Evolutionary conservation across 768 basidiomycete species (phyloP).

Genomic region (Mycena latifolia): DNA sequence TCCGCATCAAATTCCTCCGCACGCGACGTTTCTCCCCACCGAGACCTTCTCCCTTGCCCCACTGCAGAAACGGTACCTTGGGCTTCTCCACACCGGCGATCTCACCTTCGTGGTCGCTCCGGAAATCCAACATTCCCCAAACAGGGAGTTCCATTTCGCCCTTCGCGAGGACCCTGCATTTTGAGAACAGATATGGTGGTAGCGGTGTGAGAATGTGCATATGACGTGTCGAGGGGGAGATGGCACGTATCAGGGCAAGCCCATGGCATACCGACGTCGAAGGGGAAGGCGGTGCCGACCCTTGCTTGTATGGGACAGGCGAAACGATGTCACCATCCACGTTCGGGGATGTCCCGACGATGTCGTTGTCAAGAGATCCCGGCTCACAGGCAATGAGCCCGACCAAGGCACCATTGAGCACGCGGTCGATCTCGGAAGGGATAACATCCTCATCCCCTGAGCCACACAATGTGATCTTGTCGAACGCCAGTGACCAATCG

Average conservation of each 20-base stretch:
- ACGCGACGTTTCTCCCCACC: conserved; percentile 81
- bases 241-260: conserved; percentile 78
- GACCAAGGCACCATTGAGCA: conserved; percentile 86
- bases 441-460: conserved; percentile 86
- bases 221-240: conserved; percentile 52
- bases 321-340: conserved; percentile 33
- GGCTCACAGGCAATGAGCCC: conserved; percentile 73
- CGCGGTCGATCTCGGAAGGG: conserved; percentile 72
- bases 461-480: conserved; percentile 76
- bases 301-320: conserved; percentile 70
- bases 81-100: conserved; percentile 66
- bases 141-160: conserved; percentile 92
- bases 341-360: too few relatives aligned
- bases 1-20: conserved; percentile 90
- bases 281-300: conserved; percentile 66
- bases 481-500: conserved; percentile 65
- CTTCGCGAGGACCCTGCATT: conserved; percentile 72
- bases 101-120: conserved; percentile 47
- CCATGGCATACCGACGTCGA: conserved; percentile 76
- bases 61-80: conserved; percentile 82
- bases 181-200: conserved; percentile 58
- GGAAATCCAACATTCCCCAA: conserved; percentile 88
- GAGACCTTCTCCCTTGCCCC: conserved; percentile 76
- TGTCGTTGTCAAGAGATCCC: conserved; percentile 50
- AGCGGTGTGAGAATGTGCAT: conserved; percentile 90